Base-by-base conservation (phyloP, 2,329 filamentous ascomycete genomes). In the Ophiobolus disseminans region DNA sequence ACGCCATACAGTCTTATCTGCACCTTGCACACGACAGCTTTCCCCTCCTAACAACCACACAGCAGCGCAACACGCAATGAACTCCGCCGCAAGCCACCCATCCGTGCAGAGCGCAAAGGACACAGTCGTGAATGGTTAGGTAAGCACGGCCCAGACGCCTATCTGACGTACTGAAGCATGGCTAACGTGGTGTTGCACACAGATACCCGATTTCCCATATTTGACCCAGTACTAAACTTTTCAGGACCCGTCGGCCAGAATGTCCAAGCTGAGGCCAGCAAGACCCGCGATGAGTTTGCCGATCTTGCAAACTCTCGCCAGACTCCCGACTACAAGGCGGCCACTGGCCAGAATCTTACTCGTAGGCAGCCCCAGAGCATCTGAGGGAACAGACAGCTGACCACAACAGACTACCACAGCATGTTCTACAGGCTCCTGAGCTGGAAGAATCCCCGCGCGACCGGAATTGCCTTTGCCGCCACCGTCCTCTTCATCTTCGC, bases 391-490 rank as follows among this genome's bases (percentile, higher is more conserved):
- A 16, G 19, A 10, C 17, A 17, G 48, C 65, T 69, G 39, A 69
- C 44, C 31, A 20, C n/a, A 5, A 25, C 45, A 82, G 80, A 85
- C 73, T 87, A 86, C 73, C 85, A 87, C 72, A 86, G 83, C 60
- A 76, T 86, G 75, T 81, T 87, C 74, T 86, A 87, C 73, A 83
- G 82, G 60, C 77, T 87, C 38, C 69, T 87, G 63, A 86, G 83
- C 76, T 87, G 84, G 84, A 82, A 86, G 73, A 84, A 85, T 74
- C 84, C 84, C 48, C 80, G 84, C 63, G 83, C 83, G 32, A 86
- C 85, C 53, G 82, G 79, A 55, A 80, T 85, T 67, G 82, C 82
- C 56, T 87, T 82, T 67, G 78, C 75, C 47, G 75, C 75, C 48
- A 78, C 80, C 45, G 73, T 86, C 55, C 58, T 76, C 59, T 80